Percentiles rank a stretch among this genome's conserved stretches.
phyloP scores from a whole-genome alignment of 306 rosid genomes.

The Amphicarpaea edgeworthii region DNA sequence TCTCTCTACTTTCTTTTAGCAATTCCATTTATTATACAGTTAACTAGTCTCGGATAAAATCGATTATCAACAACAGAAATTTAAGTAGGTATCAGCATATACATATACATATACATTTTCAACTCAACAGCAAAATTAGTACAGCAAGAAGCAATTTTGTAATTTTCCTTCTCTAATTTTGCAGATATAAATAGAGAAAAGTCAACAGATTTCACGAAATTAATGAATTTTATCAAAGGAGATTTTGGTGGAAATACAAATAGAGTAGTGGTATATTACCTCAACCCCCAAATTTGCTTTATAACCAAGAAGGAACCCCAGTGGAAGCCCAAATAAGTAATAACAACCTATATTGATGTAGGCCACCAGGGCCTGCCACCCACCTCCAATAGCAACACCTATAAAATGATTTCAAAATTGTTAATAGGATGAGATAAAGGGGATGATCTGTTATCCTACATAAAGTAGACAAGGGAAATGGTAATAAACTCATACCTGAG shows the following conservation, averaged over 20 bases:
- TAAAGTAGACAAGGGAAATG: conserved; percentile 27
- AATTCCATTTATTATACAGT: neutral
- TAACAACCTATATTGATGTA: conserved; percentile 81
- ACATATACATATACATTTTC: neutral
- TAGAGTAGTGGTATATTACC: conserved; percentile 49
- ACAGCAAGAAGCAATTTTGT: neutral
- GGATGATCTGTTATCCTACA: neutral
- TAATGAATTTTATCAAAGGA: neutral
- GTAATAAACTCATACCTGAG: conserved; percentile 58
- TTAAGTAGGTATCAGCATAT: neutral
- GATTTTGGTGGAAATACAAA: neutral
- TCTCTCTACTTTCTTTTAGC: neutral
- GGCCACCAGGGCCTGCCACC: conserved; percentile 92
- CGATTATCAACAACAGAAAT: neutral
- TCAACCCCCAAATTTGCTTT: conserved; percentile 63
- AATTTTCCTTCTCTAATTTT: conserved; percentile 15
- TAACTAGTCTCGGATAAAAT: conserved; percentile 4
- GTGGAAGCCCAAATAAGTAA: conserved; percentile 81
- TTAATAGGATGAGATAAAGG: neutral
- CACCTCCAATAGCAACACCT: conserved; percentile 98
- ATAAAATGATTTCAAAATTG: conserved; percentile 33
- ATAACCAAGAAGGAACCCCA: conserved; percentile 79
- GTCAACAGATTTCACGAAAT: neutral
- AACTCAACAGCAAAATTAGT: conserved; percentile 21
- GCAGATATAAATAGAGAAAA: neutral